Percentiles rank a stretch among this genome's conserved stretches.
These are phyloP conservation scores for Paspalum notatum DNA, from an alignment of 176 grass and related monocot species.

Conservation along the genomic window DNA sequence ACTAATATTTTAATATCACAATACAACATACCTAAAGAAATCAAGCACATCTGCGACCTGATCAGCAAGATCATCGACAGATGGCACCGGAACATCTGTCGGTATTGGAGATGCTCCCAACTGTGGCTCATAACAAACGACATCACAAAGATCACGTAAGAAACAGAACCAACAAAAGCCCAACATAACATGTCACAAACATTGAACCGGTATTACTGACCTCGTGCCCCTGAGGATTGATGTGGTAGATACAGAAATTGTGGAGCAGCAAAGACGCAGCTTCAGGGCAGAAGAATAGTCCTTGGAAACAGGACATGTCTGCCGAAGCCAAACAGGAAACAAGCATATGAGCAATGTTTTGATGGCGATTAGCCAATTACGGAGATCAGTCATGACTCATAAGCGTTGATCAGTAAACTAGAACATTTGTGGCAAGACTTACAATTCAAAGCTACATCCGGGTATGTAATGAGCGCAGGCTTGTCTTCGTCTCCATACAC, in stretches of 20 bases:
- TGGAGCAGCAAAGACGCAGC: constrained; percentile 68
- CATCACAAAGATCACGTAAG: constrained; percentile 35
- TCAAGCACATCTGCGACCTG: constrained; percentile 81
- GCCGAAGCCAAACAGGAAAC: constrained; percentile 30
- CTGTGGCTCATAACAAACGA: constrained; percentile 45
- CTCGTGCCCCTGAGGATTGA: constrained; percentile 89
- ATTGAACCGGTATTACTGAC: constrained; percentile 42
- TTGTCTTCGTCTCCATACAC: constrained; percentile 78
- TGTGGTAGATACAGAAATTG: constrained; percentile 91
- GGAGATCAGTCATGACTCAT: neutral
- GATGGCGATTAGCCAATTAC: too few species aligned
- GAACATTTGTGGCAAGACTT: neutral
- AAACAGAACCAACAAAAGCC: neutral
- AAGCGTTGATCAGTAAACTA: neutral
- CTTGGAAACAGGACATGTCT: constrained; percentile 94
- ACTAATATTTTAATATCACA: neutral
- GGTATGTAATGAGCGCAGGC: constrained; percentile 67
- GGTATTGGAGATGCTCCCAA: constrained; percentile 73
- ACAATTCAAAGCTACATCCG: constrained; percentile 71
- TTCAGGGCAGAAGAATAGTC: constrained; percentile 81
- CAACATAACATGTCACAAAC: neutral
- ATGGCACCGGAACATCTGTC: constrained; percentile 56
- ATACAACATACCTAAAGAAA: constrained; percentile 77
- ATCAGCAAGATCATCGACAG: constrained; percentile 77
- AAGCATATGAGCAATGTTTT: neutral